phyloP scores from a whole-genome alignment of 352 stramenopile species.

The Phytophthora quininea region DNA sequence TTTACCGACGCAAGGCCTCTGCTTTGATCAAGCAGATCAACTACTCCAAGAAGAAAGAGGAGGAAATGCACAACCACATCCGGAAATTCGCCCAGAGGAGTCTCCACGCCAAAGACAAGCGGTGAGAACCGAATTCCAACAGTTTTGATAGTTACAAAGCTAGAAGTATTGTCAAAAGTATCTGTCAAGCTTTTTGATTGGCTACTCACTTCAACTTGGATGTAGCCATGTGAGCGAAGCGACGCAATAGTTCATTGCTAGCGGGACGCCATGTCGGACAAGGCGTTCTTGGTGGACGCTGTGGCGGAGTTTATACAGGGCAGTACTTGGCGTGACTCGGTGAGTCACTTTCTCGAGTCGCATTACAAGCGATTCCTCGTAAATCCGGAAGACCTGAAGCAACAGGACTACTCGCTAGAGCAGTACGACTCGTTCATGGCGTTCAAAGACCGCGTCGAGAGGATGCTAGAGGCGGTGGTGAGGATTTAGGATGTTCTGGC shows the following conservation, averaged over 20 bases:
- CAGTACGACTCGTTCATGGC: conserved; percentile 73
- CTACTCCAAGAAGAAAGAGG: conserved; percentile 61
- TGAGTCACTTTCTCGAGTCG: conserved; percentile 61
- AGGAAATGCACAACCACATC: conserved; percentile 72
- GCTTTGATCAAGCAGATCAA: conserved; percentile 75
- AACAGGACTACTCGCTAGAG: conserved; percentile 48
- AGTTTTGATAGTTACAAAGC: too few species aligned
- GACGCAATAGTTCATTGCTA: conserved; percentile 10
- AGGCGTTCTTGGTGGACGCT: conserved; percentile 77
- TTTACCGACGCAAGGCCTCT: conserved; percentile 66
- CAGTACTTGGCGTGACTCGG: conserved; percentile 47
- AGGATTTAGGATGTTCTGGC: conserved; percentile 65
- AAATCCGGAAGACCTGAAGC: conserved; percentile 18
- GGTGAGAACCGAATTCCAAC: conserved; percentile 4
- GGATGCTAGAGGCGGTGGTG: conserved; percentile 64
- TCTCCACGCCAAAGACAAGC: conserved; percentile 39
- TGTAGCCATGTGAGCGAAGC: conserved; percentile 25
- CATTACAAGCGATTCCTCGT: conserved; percentile 62
- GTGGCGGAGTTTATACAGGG: conserved; percentile 77
- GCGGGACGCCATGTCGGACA: conserved; percentile 29
- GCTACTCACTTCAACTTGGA: not conserved
- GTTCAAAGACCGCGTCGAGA: conserved; percentile 76
- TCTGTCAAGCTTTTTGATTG: too few species aligned
- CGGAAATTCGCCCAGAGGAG: conserved; percentile 63
- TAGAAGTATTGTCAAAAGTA: too few species aligned